Evolutionary conservation across 2,329 filamentous ascomycete species (phyloP).

Genomic region (Aspergillus sp.): DNA sequence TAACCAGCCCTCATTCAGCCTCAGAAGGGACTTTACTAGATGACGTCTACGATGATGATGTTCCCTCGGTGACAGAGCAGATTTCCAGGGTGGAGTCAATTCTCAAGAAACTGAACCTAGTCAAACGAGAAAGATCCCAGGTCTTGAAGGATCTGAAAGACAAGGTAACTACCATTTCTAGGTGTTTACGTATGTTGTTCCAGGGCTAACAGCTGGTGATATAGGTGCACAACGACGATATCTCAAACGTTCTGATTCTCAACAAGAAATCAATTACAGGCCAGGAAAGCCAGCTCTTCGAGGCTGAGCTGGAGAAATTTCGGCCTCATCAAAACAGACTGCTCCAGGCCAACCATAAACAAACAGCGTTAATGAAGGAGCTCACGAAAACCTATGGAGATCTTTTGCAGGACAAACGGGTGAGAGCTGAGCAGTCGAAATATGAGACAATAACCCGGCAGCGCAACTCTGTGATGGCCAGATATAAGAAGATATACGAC

Average conservation of each 20-base stretch:
- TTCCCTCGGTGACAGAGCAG: slow-evolving; percentile 81
- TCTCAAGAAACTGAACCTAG: slow-evolving; percentile 83
- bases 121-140: slow-evolving; percentile 88
- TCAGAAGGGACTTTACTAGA: slow-evolving; percentile 81
- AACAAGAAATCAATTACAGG: slow-evolving; percentile 97
- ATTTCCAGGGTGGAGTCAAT: slow-evolving; percentile 86
- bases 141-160: slow-evolving; percentile 96
- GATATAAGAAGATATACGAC: slow-evolving; percentile 88
- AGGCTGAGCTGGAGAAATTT: slow-evolving; percentile 97
- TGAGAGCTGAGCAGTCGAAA: slow-evolving; percentile 90
- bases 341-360: slow-evolving; percentile 92
- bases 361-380: slow-evolving; percentile 91
- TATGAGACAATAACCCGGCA: slow-evolving; percentile 88
- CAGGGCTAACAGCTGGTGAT: background rate
- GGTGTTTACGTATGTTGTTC: background rate
- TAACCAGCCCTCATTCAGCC: slow-evolving; percentile 58
- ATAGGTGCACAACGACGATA: slow-evolving; percentile 92
- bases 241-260: slow-evolving; percentile 92
- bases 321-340: slow-evolving; percentile 87
- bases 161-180: slow-evolving; percentile 63
- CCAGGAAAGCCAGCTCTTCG: slow-evolving; percentile 88
- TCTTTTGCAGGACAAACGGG: slow-evolving; percentile 88
- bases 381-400: slow-evolving; percentile 83
- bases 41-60: slow-evolving; percentile 81
- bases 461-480: slow-evolving; percentile 74